These are phyloP conservation scores for Zymoseptoria brevis DNA, from an alignment of 2,329 filamentous ascomycete genomes.

Conservation along the genomic window DNA sequence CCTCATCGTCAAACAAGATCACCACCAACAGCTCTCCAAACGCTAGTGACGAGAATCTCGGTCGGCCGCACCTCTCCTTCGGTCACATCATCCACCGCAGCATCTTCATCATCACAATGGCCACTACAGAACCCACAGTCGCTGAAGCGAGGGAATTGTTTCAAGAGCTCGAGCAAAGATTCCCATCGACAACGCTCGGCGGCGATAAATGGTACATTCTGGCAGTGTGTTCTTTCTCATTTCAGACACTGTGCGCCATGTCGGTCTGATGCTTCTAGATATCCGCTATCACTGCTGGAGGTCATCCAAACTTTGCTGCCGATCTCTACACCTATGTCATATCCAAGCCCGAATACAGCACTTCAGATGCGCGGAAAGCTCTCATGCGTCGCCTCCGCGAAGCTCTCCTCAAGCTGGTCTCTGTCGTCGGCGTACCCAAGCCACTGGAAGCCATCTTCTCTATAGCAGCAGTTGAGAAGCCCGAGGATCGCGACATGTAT, in stretches of 20 bases:
- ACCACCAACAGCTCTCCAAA: no score
- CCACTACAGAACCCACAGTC: conserved; percentile 29
- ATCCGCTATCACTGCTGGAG: conserved; percentile 42
- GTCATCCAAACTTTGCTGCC: conserved; percentile 45
- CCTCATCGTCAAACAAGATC: no score
- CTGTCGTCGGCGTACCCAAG: conserved; percentile 54
- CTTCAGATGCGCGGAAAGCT: conserved; percentile 37
- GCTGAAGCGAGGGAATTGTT: conserved; percentile 37
- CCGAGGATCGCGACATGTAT: conserved; percentile 51
- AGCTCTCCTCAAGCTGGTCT: conserved; percentile 51
- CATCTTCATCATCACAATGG: conserved; percentile 7
- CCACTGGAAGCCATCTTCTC: conserved; percentile 52
- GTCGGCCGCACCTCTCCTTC: no score
- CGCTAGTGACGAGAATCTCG: no score
- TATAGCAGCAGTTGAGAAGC: conserved; percentile 45
- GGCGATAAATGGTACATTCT: conserved; percentile 42
- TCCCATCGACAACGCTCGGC: conserved; percentile 37
- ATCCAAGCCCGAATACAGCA: conserved; percentile 39
- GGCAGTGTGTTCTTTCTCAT: conserved; percentile 25
- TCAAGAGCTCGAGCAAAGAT: conserved; percentile 35
- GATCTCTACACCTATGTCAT: conserved; percentile 51
- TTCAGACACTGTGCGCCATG: no score
- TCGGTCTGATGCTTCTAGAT: conserved; percentile 22
- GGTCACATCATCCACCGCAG: no score
- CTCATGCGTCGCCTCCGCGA: conserved; percentile 50